A percentile compares a stretch with the other conserved stretches of the same genome.
Evolutionary conservation across 352 stramenopile genomes (phyloP).

Genomic region (Pythium rishiriense): DNA sequence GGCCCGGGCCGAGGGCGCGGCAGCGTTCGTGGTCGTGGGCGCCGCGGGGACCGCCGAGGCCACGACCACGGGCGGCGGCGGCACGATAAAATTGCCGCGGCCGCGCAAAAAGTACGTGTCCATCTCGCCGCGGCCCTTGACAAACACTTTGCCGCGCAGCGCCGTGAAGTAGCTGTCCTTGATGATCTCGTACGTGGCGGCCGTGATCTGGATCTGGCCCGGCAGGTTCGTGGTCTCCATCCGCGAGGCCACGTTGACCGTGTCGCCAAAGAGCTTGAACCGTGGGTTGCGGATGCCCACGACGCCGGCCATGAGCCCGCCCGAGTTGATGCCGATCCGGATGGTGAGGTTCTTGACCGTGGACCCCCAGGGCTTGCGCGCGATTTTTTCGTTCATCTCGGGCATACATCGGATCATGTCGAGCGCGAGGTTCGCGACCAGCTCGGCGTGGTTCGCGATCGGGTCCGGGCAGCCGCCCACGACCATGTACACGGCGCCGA

Average conservation of each 20-base stretch:
- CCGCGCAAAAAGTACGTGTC: slow-evolving; percentile 79
- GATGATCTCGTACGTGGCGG: slow-evolving; percentile 63
- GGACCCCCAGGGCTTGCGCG: slow-evolving; percentile 62
- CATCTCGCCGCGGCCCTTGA: slow-evolving; percentile 84
- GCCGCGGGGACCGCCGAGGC: no score
- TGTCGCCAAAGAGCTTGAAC: slow-evolving; percentile 90
- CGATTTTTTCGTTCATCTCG: slow-evolving; percentile 71
- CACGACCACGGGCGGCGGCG: slow-evolving; percentile 30
- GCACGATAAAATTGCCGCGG: slow-evolving; percentile 58
- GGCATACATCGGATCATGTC: slow-evolving; percentile 82
- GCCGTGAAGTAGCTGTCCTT: slow-evolving; percentile 72
- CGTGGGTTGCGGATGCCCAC: slow-evolving; percentile 82
- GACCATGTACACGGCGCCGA: slow-evolving; percentile 91
- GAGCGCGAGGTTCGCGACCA: slow-evolving; percentile 79
- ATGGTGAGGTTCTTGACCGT: slow-evolving; percentile 83
- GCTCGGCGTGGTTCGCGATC: slow-evolving; percentile 71
- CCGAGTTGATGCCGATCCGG: slow-evolving; percentile 85
- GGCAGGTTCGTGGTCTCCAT: slow-evolving; percentile 86
- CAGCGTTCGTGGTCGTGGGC: no score
- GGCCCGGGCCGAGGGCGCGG: no score
- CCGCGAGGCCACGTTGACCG: slow-evolving; percentile 82
- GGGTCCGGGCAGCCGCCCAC: slow-evolving; percentile 76
- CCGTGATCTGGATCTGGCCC: slow-evolving; percentile 81
- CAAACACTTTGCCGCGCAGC: slow-evolving; percentile 71
- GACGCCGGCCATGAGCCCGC: slow-evolving; percentile 81